Conservation (phyloP, 192 early-diverging fungal species). For the Podila minutissima region DNA sequence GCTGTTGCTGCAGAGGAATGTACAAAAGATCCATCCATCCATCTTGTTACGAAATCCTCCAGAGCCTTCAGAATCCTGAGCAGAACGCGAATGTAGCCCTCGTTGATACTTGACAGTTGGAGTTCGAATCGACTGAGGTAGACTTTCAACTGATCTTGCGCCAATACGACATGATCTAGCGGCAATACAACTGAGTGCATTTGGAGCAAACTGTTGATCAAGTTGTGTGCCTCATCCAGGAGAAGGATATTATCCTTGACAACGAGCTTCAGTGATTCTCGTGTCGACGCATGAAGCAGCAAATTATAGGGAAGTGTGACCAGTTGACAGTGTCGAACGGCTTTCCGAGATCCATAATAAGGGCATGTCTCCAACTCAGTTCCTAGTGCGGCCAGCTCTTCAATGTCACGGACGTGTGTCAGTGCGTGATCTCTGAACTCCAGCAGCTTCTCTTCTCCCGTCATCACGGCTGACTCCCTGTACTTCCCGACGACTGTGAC, state of each 20-base stretch:
- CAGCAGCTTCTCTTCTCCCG: constrained; percentile 59
- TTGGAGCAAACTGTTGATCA: constrained; percentile 77
- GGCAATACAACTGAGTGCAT: constrained; percentile 74
- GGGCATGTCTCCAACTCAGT: constrained; percentile 70
- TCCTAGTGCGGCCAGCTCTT: constrained; percentile 80
- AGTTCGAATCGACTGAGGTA: constrained; percentile 79
- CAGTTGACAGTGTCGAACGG: constrained; percentile 65
- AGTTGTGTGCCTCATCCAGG: constrained; percentile 85
- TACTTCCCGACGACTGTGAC: background rate
- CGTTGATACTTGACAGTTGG: constrained; percentile 76
- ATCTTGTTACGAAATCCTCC: constrained; percentile 25
- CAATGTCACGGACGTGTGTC: constrained; percentile 78
- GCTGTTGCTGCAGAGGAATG: background rate
- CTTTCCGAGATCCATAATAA: constrained; percentile 83
- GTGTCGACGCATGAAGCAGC: constrained; percentile 75
- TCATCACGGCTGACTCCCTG: constrained; percentile 5
- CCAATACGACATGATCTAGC: constrained; percentile 57
- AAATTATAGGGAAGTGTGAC: constrained; percentile 93
- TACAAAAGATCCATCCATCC: constrained; percentile 7
- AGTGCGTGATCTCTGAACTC: constrained; percentile 65
- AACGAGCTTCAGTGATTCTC: constrained; percentile 79
- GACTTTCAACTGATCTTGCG: constrained; percentile 63
- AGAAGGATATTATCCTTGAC: constrained; percentile 80
- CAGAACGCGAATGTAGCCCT: constrained; percentile 81
- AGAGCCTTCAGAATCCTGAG: constrained; percentile 68